Evolutionary conservation across 495 filamentous ascomycete species (phyloP).

Genomic region (Daldinia childiae): DNA sequence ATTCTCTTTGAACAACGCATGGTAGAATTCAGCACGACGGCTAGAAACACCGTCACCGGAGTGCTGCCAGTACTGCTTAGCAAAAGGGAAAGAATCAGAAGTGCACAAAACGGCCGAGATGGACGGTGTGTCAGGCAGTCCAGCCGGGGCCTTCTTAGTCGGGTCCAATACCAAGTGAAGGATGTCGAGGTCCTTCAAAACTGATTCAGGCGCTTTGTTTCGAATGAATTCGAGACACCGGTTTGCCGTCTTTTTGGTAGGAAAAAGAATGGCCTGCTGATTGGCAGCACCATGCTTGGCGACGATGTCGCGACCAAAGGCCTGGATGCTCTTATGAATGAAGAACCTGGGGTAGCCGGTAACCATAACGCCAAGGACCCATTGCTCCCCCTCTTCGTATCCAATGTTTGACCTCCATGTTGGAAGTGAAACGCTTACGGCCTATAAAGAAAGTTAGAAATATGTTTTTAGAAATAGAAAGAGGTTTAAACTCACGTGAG

Average conservation of each 20-base stretch:
- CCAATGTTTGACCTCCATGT: slow-evolving; percentile 91
- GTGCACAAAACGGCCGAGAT: slow-evolving; percentile 80
- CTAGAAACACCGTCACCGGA: slow-evolving; percentile 94
- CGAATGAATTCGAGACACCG: slow-evolving; percentile 78
- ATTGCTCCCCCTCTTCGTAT: slow-evolving; percentile 91
- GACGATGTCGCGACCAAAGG: slow-evolving; percentile 75
- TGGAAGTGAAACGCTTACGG: slow-evolving; percentile 93
- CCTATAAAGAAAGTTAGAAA: slow-evolving; percentile 61
- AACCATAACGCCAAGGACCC: slow-evolving; percentile 84
- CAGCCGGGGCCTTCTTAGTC: slow-evolving; percentile 59
- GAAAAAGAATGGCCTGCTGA: slow-evolving; percentile 82
- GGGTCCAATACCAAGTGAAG: slow-evolving; percentile 71
- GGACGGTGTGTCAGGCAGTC: slow-evolving; percentile 51
- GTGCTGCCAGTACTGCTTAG: slow-evolving; percentile 97
- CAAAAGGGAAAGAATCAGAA: slow-evolving; percentile 67
- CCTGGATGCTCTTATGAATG: slow-evolving; percentile 83
- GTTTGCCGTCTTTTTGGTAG: slow-evolving; percentile 69
- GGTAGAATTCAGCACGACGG: slow-evolving; percentile 89
- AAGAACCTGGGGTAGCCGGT: slow-evolving; percentile 99
- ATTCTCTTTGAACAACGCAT: slow-evolving; percentile 74
- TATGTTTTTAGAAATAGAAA: neutral
- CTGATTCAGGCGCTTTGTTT: slow-evolving; percentile 60
- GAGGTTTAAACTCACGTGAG: slow-evolving; percentile 61
- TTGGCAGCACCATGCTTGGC: slow-evolving; percentile 65
- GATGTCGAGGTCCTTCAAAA: slow-evolving; percentile 64